A percentile compares a stretch with the other conserved stretches of the same genome.
phyloP scores from a whole-genome alignment of 208 protist species.

The Kentomonas sorsogonicus region DNA sequence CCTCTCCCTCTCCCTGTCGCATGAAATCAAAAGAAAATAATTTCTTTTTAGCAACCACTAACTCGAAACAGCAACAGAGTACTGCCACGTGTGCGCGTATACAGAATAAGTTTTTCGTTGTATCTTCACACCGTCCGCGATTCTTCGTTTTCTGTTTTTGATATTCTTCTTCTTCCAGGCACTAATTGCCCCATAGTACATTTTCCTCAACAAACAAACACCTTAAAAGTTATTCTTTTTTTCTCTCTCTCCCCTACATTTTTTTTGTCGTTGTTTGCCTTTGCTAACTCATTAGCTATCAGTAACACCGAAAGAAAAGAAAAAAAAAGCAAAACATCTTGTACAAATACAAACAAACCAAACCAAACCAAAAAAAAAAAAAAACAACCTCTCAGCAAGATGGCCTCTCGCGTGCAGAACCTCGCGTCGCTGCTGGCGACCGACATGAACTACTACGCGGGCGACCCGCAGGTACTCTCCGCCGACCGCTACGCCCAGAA shows the following conservation, averaged over 20 bases:
- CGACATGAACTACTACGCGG: slow-evolving; percentile 76
- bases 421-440: slow-evolving; percentile 55
- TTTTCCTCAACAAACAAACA: neutral
- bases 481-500: slow-evolving; percentile 38
- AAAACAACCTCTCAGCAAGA: slow-evolving; percentile 6
- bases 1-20: neutral
- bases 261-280: slow-evolving; percentile 11
- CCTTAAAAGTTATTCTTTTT: neutral
- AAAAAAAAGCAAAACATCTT: too few relatives aligned
- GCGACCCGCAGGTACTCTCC: slow-evolving; percentile 50
- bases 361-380: slow-evolving; percentile 13
- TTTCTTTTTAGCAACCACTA: too few relatives aligned
- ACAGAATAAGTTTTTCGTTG: too few relatives aligned
- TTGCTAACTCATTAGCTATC: too few relatives aligned
- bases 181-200: slow-evolving; percentile 7
- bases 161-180: neutral
- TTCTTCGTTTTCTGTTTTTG: slow-evolving; percentile 5
- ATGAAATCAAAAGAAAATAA: neutral
- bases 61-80: too few relatives aligned
- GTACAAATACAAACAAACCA: neutral
- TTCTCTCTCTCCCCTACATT: slow-evolving; percentile 6
- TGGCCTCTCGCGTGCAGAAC: slow-evolving; percentile 56
- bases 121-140: too few relatives aligned
- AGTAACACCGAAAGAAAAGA: slow-evolving; percentile 9
- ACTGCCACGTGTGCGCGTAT: too few relatives aligned